Conservation (phyloP, 192 early-diverging fungal genomes). For the Dissophora ornata region DNA sequence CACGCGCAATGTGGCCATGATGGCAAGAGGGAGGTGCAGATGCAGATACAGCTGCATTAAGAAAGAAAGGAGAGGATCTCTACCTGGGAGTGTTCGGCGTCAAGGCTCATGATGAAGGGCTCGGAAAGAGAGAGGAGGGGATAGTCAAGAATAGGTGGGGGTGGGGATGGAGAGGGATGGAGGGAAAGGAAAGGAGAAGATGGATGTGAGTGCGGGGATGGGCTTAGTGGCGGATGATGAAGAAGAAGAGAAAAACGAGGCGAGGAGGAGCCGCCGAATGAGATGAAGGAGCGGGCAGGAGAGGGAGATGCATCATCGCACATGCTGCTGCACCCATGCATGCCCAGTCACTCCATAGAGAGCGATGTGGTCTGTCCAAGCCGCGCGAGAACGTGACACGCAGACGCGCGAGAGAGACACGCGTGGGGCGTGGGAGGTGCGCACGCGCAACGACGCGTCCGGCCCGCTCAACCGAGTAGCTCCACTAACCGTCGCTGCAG, state of each 20-base stretch:
- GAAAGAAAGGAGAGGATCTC: not conserved
- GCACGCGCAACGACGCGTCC: too few relatives aligned
- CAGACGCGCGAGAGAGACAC: too few relatives aligned
- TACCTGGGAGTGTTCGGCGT: conserved; percentile 53
- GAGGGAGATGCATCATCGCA: conserved; percentile 28
- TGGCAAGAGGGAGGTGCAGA: not conserved
- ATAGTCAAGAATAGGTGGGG: not conserved
- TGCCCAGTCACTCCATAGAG: not conserved
- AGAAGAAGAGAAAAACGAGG: conserved; percentile 6
- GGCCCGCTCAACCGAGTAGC: too few relatives aligned
- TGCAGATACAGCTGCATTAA: not conserved
- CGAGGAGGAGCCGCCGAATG: not conserved
- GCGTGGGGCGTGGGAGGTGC: too few relatives aligned
- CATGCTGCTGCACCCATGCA: not conserved
- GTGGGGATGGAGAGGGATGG: not conserved
- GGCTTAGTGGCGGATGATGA: not conserved
- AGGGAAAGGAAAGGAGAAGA: conserved; percentile 13
- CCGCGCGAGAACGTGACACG: too few relatives aligned
- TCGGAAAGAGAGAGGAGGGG: not conserved
- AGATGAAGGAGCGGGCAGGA: conserved; percentile 8
- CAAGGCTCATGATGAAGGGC: conserved; percentile 43
- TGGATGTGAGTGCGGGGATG: conserved; percentile 6
- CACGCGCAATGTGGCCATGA: too few relatives aligned
- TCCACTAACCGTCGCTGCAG: too few relatives aligned
- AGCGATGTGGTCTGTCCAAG: too few relatives aligned